Base-by-base conservation (phyloP, 805 yeast genomes). In the Kuraishia molischiana region DNA sequence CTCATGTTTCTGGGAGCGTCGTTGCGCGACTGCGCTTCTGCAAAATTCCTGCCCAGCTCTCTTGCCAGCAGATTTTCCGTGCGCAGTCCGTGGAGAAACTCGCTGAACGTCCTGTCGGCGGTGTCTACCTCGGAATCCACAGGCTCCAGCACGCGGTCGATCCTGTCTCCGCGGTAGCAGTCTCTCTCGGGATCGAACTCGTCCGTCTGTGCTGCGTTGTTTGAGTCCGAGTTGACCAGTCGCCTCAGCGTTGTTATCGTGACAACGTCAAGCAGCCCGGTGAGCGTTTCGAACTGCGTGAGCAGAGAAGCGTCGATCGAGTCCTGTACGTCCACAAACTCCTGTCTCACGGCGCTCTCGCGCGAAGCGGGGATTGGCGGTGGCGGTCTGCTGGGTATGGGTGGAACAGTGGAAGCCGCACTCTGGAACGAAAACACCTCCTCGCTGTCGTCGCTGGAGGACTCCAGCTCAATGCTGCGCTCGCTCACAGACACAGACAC, bases 41-140 rank as follows among this genome's bases (percentile, higher is more conserved):
- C 18, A 17, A 19, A 17, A 20, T 19, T 35, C 14, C 32, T 14
- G 5, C 52, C 54, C 29, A 54, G 38, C 30, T 52, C 53, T 15
- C 52, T 44, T 17, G 50, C 51, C 28, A 54, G 37, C 15, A 54
- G 38, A 34, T 51, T 38, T 10, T 49, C 55, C 15, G 40, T 29
- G 24, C 39, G 44, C 19, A 54, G 39, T 1, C 52, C 66, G 5
- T 49, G 43, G 5, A 72, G 44, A 42, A 73, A 73, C 29, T 69
- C 71, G 24, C 56, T 54, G 48, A 71, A 73, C 10, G 62, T 64
- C 4, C 61, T 43, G 40, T 68, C 72, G 14, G 39, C 21, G 17
- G 34, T n/a, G 21, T 41, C 30, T 22, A 37, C 40, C 47, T 52
- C 14, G 10, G 30, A 5, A 15, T 14, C 21, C 22, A 13, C 14